These are phyloP conservation scores for Starmerella etchellsii DNA, from an alignment of 805 yeast species.

Conservation along the genomic window DNA sequence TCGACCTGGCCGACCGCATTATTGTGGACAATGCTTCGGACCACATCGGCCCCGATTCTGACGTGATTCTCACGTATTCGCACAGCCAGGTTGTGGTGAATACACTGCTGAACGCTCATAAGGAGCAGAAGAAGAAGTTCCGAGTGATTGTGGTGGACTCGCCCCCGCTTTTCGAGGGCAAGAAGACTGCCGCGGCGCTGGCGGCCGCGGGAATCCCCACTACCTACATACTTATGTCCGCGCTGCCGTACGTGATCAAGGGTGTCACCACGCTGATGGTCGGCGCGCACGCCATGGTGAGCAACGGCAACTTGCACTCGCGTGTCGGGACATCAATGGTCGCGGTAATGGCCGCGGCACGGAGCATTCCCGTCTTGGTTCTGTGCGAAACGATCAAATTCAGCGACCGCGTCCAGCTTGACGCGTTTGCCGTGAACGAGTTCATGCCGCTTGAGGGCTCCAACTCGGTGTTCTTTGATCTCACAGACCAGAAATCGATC, in stretches of 20 bases:
- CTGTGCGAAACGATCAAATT: constrained; percentile 93
- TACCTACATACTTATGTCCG: constrained; percentile 66
- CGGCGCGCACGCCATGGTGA: constrained; percentile 95
- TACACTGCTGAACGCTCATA: constrained; percentile 54
- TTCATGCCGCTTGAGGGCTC: constrained; percentile 28
- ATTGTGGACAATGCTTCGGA: constrained; percentile 68
- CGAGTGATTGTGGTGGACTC: constrained; percentile 82
- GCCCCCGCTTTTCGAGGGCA: constrained; percentile 89
- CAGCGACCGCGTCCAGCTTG: constrained; percentile 88
- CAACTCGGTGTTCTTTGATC: constrained; percentile 78
- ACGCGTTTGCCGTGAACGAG: constrained; percentile 89
- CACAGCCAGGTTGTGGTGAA: constrained; percentile 72
- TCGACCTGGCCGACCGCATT: constrained; percentile 68
- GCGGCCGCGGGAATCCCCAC: constrained; percentile 52
- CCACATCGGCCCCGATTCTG: constrained; percentile 57
- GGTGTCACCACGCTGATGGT: constrained; percentile 83
- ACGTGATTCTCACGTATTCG: constrained; percentile 77
- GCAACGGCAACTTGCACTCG: constrained; percentile 85
- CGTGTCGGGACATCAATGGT: constrained; percentile 91
- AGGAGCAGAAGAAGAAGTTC: constrained; percentile 49
- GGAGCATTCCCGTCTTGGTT: constrained; percentile 86
- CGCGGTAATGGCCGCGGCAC: constrained; percentile 78
- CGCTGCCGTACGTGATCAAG: constrained; percentile 66
- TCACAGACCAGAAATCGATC: constrained; percentile 86
- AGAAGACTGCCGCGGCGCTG: constrained; percentile 53